Percentiles rank a stretch among this genome's conserved stretches.
Evolutionary conservation across 768 basidiomycete species (phyloP).

Genomic region (Jaapia argillacea): DNA sequence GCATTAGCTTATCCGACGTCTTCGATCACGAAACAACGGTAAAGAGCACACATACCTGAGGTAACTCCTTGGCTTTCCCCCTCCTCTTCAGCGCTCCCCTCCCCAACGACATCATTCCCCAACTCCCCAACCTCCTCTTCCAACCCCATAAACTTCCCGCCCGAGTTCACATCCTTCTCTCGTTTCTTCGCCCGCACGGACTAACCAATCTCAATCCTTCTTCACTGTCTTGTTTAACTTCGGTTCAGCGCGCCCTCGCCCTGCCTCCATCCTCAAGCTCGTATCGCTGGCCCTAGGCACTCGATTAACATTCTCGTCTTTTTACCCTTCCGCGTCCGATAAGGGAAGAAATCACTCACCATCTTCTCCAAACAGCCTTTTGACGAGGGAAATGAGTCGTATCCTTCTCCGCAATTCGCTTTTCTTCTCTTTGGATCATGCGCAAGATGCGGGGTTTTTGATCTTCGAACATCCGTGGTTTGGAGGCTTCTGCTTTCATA

Average conservation of each 20-base stretch:
- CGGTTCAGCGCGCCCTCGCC: slow-evolving; percentile 35
- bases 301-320: slow-evolving; percentile 86
- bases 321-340: too few species aligned
- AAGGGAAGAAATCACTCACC: slow-evolving; percentile 76
- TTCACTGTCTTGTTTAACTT: slow-evolving; percentile 49
- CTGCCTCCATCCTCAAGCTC: slow-evolving; percentile 85
- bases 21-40: slow-evolving; percentile 65
- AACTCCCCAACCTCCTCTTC: slow-evolving; percentile 72
- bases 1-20: slow-evolving; percentile 43
- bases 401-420: slow-evolving; percentile 90
- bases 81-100: slow-evolving; percentile 79
- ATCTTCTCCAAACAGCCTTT: slow-evolving; percentile 85
- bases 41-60: too few species aligned
- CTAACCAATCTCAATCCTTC: slow-evolving; percentile 43
- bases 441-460: slow-evolving; percentile 93
- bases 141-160: slow-evolving; percentile 82
- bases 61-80: too few species aligned
- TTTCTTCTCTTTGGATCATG: slow-evolving; percentile 97
- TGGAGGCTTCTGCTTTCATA: slow-evolving; percentile 98
- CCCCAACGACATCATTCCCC: slow-evolving; percentile 73
- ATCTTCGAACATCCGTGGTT: slow-evolving; percentile 98
- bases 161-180: slow-evolving; percentile 85
- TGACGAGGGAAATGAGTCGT: slow-evolving; percentile 62
- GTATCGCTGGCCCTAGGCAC: slow-evolving; percentile 66
- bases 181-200: slow-evolving; percentile 57